Conservation (phyloP, 441 rosid genomes). For the Omphalea diandra region DNA sequence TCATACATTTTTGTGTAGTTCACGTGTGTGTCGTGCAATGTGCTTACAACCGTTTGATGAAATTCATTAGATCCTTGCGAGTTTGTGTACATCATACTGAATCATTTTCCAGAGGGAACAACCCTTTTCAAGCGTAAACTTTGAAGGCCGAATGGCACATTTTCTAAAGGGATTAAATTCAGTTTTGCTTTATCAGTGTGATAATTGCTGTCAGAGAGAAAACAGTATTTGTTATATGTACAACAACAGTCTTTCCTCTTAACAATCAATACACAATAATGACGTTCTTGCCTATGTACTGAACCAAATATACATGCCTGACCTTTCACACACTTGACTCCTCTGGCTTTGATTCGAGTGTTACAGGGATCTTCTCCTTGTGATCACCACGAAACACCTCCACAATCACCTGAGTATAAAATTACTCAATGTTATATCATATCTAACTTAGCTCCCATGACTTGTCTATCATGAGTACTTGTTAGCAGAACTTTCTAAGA, state of each 20-base stretch:
- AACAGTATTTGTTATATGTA: conserved; percentile 30
- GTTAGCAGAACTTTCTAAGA: neutral
- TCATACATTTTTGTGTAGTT: too few relatives aligned
- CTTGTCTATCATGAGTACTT: neutral
- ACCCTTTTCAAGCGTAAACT: neutral
- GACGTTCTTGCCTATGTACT: conserved; percentile 22
- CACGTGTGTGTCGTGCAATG: too few relatives aligned
- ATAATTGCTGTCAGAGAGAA: conserved; percentile 8
- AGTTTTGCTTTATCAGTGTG: conserved; percentile 7
- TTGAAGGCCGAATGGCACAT: neutral
- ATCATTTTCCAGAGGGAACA: neutral
- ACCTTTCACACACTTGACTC: conserved; percentile 41
- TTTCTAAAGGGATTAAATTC: neutral
- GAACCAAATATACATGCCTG: conserved; percentile 23
- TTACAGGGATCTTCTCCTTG: conserved; percentile 83
- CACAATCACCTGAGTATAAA: conserved; percentile 57
- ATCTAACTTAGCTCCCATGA: too few relatives aligned
- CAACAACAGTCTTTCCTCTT: conserved; percentile 18
- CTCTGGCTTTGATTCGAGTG: conserved; percentile 82
- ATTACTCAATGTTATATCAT: neutral
- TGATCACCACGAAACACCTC: conserved; percentile 94
- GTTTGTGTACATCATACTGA: neutral
- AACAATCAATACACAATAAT: conserved; percentile 26
- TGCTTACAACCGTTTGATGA: too few relatives aligned
- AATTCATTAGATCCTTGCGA: too few relatives aligned